These are phyloP conservation scores for Chlorokybus atmophyticus DNA, from an alignment of 139 green algal species.

Conservation along the genomic window DNA sequence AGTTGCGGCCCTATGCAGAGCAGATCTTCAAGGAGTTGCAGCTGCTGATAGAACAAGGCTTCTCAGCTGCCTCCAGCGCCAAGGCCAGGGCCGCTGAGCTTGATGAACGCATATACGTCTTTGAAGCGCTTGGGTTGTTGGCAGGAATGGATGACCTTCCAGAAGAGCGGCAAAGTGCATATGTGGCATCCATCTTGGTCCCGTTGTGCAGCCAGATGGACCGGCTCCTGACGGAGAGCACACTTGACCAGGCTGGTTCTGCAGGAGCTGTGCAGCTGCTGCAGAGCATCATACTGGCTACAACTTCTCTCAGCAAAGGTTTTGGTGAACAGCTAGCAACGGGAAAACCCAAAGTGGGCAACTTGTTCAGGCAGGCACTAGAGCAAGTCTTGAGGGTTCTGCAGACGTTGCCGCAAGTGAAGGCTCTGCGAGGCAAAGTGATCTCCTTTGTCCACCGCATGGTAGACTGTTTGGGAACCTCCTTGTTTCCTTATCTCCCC, in stretches of 20 bases:
- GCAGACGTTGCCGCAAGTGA: conserved; percentile 19
- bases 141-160: conserved; percentile 27
- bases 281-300: conserved; percentile 25
- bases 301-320: conserved; percentile 19
- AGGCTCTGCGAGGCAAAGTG: conserved; percentile 10
- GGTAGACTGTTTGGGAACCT: conserved; percentile 23
- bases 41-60: not conserved
- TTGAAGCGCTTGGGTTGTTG: conserved; percentile 29
- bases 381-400: conserved; percentile 22
- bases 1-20: conserved; percentile 25
- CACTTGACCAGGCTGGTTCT: conserved; percentile 1
- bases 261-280: conserved; percentile 6
- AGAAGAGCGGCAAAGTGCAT: conserved; percentile 15
- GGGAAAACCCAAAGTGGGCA: conserved; percentile 8
- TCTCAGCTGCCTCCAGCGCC: not conserved
- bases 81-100: conserved; percentile 1
- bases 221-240: not conserved
- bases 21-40: not conserved
- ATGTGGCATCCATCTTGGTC: conserved; percentile 14
- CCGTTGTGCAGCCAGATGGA: conserved; percentile 19
- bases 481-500: conserved; percentile 20
- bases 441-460: conserved; percentile 33
- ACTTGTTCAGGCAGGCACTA: conserved; percentile 23
- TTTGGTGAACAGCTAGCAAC: conserved; percentile 23
- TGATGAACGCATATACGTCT: conserved; percentile 28